phyloP scores from a whole-genome alignment of 1,284 basidiomycete species.

The Heterobasidion occidentale region DNA sequence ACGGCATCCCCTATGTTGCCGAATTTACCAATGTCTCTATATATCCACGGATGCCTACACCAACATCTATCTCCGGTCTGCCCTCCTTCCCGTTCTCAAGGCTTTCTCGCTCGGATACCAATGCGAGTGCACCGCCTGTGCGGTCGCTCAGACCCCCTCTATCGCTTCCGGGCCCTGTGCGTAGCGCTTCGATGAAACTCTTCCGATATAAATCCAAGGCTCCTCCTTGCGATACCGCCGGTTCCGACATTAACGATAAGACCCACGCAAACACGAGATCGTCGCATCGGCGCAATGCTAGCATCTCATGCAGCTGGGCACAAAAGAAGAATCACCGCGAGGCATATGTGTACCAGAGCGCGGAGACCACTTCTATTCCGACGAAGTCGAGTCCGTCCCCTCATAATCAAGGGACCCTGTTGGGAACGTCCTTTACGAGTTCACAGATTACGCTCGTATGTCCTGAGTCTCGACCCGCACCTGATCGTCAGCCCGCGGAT shows the following conservation, averaged over 20 bases:
- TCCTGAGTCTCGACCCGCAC: not conserved
- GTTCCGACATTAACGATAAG: not conserved
- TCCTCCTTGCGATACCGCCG: not conserved
- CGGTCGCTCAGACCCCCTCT: constrained; percentile 9
- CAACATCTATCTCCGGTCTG: not conserved
- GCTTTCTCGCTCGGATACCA: constrained; percentile 10
- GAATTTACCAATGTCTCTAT: constrained; percentile 39
- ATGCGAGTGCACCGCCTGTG: constrained; percentile 2
- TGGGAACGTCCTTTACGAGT: constrained; percentile 3
- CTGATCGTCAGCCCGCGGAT: too few species aligned
- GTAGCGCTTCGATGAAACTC: constrained; percentile 11
- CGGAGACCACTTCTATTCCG: not conserved
- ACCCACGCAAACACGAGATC: not conserved
- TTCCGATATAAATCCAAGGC: constrained; percentile 3
- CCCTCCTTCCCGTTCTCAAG: not conserved
- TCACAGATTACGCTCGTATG: constrained; percentile 11
- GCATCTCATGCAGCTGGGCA: not conserved
- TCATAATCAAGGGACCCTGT: not conserved
- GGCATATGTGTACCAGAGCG: not conserved
- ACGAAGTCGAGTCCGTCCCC: not conserved
- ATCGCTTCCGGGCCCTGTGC: constrained; percentile 7
- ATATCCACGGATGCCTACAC: constrained; percentile 16
- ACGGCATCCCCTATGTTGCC: constrained; percentile 30
- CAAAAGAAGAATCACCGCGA: not conserved
- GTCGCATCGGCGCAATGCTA: not conserved